phyloP scores from a whole-genome alignment of 1,284 basidiomycete genomes.

The Cutaneotrichosporon mucoides region DNA sequence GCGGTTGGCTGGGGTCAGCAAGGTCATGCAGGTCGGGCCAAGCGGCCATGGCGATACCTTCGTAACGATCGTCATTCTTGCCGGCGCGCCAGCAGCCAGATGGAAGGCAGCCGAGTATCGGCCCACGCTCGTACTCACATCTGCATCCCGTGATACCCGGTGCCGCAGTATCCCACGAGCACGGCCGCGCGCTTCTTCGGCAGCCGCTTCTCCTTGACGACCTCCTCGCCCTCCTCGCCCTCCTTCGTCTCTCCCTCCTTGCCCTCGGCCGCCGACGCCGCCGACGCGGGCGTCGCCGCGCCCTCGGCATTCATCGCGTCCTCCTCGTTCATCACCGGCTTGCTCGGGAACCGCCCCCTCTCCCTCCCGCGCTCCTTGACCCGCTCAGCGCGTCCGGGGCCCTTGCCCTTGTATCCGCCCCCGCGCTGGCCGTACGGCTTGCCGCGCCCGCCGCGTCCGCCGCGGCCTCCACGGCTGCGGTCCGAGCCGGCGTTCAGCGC shows the following conservation, averaged over 20 bases:
- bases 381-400: neutral
- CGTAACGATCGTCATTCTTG: too few species aligned
- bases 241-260: neutral
- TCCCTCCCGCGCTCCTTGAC: neutral
- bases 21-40: neutral
- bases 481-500: constrained; percentile 10
- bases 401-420: constrained; percentile 7
- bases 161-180: constrained; percentile 54
- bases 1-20: constrained; percentile 33
- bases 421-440: neutral
- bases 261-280: neutral
- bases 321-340: constrained; percentile 4
- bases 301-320: neutral
- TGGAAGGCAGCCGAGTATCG: neutral
- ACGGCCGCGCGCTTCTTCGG: constrained; percentile 57
- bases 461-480: neutral
- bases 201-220: constrained; percentile 40
- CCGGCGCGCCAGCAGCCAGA: too few species aligned
- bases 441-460: constrained; percentile 3
- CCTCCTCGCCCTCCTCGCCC: constrained; percentile 19
- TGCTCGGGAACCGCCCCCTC: neutral
- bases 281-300: neutral
- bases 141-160: constrained; percentile 85
- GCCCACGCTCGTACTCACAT: constrained; percentile 60
- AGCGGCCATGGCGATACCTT: too few species aligned